Evolutionary conservation across 2,329 filamentous ascomycete species (phyloP).

Genomic region (Calcarisporium arbuscula): DNA sequence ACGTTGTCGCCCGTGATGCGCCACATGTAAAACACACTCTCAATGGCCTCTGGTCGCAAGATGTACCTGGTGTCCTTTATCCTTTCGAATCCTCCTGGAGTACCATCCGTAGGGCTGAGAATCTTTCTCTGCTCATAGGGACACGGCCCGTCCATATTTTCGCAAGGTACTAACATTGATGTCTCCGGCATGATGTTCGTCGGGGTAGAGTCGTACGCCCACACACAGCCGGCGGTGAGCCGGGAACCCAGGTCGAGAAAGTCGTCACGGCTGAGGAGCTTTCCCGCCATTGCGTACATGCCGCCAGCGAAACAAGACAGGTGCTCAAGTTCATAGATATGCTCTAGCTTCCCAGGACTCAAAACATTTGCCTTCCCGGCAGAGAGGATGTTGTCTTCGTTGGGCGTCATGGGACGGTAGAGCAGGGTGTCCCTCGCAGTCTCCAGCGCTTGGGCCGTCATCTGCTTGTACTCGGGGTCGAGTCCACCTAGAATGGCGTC

Average conservation of each 20-base stretch:
- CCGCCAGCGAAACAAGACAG: slow-evolving; percentile 66
- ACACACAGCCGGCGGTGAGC: slow-evolving; percentile 47
- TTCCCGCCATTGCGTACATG: slow-evolving; percentile 61
- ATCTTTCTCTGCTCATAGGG: slow-evolving; percentile 22
- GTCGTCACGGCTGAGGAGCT: slow-evolving; percentile 45
- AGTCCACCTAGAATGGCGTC: slow-evolving; percentile 58
- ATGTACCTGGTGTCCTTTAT: slow-evolving; percentile 36
- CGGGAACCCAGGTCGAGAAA: slow-evolving; percentile 40
- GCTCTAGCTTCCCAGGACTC: slow-evolving; percentile 19
- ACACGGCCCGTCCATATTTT: slow-evolving; percentile 27
- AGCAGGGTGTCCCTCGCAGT: slow-evolving; percentile 57
- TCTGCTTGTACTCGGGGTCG: slow-evolving; percentile 53
- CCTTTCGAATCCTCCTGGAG: slow-evolving; percentile 52
- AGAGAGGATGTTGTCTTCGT: slow-evolving; percentile 54
- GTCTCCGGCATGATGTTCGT: slow-evolving; percentile 50
- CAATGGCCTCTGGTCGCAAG: slow-evolving; percentile 45
- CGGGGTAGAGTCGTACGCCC: slow-evolving; percentile 44
- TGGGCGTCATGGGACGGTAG: slow-evolving; percentile 60
- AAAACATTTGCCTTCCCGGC: slow-evolving; percentile 35
- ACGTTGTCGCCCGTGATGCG: slow-evolving; percentile 39
- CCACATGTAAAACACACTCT: slow-evolving; percentile 46
- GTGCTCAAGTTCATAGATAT: slow-evolving; percentile 43
- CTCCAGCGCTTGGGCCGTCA: slow-evolving; percentile 59
- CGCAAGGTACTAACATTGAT: slow-evolving; percentile 30
- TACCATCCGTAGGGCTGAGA: slow-evolving; percentile 10